Base-by-base conservation (phyloP, 164 flowering plant species). In the Kingdonia uniflora region DNA sequence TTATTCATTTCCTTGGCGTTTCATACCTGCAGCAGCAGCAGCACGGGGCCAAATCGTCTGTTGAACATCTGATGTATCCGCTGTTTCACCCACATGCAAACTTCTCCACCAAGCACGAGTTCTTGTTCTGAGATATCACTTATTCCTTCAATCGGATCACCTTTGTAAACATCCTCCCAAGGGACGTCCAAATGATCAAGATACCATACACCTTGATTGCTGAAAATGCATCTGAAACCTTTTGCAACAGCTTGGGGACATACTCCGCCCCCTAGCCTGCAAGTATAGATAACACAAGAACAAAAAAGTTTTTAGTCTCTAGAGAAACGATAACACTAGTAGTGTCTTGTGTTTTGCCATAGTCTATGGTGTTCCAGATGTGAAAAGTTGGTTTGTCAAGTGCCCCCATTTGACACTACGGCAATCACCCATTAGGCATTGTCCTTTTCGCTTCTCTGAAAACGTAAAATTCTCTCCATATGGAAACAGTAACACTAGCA, bases 21-120 rank as follows among this genome's bases (percentile, higher is more conserved):
- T 33, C 66, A 52, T 75, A 88, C 99, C 99, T 78, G 95, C 94
- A 56, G 95, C 97, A 1, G 99, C 95, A 4, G 95, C 96, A 61
- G 96, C 97, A 52, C 97, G 88, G 53, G 97, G 99, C 97, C 99
- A 92, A 68, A 92, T 86, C 51, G 99, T 88, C 61, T 88, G 92
- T 63, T 64, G 86, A 67, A 86, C 79, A 60, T 76, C 71, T 38
- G 99, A 92, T 41, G 95, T 42, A 66, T 88, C 99, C 19, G 80
- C 95, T 44, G 75, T 77, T 73, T 88, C 98, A 58, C 89, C 84
- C 98, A 88, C 97, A 92, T 92, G 75, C 99, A 92, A 62, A 82
- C 97, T 29, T 29, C 35, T 29, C 35, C 35, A 8, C 35, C 8
- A 29, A 29, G 35, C 35, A 29, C 4, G 8, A 29, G 35, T 29